Conservation (phyloP, 306 rosid species). For the Medicago lupulina region DNA sequence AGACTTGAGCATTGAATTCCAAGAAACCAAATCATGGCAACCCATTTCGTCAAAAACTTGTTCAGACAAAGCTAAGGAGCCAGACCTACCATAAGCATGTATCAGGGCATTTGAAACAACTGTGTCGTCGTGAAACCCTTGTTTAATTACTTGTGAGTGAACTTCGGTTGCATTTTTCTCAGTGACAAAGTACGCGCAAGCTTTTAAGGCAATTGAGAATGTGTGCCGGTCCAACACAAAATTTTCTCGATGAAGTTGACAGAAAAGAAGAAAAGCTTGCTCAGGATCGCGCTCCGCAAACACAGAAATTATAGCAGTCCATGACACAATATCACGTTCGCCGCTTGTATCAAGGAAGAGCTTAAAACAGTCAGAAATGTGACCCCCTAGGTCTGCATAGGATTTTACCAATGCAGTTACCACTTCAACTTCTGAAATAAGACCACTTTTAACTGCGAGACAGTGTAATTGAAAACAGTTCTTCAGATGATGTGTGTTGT, state of each 20-base stretch:
- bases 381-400: constrained; percentile 72
- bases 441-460: constrained; percentile 66
- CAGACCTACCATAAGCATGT: constrained; percentile 88
- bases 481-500: constrained; percentile 41
- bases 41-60: constrained; percentile 63
- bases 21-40: constrained; percentile 70
- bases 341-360: constrained; percentile 69
- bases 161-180: constrained; percentile 61
- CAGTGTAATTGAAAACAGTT: constrained; percentile 73
- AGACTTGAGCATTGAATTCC: constrained; percentile 90
- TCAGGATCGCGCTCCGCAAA: constrained; percentile 76
- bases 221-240: constrained; percentile 74
- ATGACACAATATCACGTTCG: constrained; percentile 69
- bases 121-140: constrained; percentile 65
- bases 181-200: constrained; percentile 75
- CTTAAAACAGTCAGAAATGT: constrained; percentile 61
- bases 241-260: constrained; percentile 59
- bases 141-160: constrained; percentile 75
- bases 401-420: constrained; percentile 69
- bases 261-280: constrained; percentile 68
- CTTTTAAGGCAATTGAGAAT: constrained; percentile 77
- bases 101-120: constrained; percentile 77
- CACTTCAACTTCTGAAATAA: constrained; percentile 68
- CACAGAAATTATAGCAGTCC: constrained; percentile 82
- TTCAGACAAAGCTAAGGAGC: constrained; percentile 69